Conservation (phyloP, 305 asterid species). For the Fraxinus floribunda region DNA sequence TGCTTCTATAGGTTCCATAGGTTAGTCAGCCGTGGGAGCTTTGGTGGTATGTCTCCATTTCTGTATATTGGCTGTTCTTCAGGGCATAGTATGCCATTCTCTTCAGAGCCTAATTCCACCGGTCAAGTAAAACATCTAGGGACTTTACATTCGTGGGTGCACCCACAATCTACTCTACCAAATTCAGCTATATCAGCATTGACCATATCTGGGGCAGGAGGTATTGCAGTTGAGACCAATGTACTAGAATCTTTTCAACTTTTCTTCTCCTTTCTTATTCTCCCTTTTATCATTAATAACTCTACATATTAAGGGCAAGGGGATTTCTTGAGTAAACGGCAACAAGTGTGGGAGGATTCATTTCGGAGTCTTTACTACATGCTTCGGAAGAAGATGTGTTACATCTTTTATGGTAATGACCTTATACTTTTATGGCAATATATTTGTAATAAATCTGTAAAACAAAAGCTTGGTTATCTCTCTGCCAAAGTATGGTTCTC, state of each 20-base stretch:
- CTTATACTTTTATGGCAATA: constrained; percentile 12
- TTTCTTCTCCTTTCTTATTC: constrained; percentile 13
- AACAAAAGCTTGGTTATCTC: constrained; percentile 6
- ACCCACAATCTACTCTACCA: constrained; percentile 84
- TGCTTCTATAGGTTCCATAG: constrained; percentile 75
- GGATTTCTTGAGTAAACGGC: constrained; percentile 77
- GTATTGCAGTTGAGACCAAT: constrained; percentile 36
- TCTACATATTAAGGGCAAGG: constrained; percentile 46
- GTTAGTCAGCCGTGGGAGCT: constrained; percentile 49
- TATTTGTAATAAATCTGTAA: constrained; percentile 12
- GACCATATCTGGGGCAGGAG: constrained; percentile 58
- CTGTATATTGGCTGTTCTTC: constrained; percentile 29
- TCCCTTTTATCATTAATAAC: constrained; percentile 10
- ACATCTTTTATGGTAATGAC: constrained; percentile 75
- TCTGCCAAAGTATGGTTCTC: constrained; percentile 8
- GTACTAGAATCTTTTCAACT: constrained; percentile 15
- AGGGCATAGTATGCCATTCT: constrained; percentile 32
- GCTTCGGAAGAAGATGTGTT: constrained; percentile 73
- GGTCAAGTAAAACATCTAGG: constrained; percentile 30
- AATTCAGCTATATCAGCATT: constrained; percentile 73
- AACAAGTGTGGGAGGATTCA: constrained; percentile 83
- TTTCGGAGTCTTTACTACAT: constrained; percentile 86
- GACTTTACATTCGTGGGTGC: constrained; percentile 74
- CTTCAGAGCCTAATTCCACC: constrained; percentile 40
- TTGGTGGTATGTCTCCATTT: constrained; percentile 38